These are phyloP conservation scores for Leccinum huronense DNA, from an alignment of 1,284 basidiomycete species.

Conservation along the genomic window DNA sequence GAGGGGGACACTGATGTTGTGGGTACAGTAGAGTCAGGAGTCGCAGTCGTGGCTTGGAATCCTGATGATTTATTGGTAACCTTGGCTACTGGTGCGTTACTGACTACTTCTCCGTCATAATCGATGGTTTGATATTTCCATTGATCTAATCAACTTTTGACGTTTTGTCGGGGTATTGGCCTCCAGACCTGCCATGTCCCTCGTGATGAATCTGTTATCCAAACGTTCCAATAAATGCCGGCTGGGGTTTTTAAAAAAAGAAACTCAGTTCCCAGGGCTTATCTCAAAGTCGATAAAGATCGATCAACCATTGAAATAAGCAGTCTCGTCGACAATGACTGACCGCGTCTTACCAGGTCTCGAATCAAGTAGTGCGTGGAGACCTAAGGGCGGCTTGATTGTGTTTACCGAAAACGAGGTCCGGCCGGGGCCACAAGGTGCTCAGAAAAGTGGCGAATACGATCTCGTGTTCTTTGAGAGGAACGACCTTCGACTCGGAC, in stretches of 20 bases:
- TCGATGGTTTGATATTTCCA: conserved; percentile 1
- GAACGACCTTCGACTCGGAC: conserved; percentile 87
- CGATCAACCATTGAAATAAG: conserved; percentile 42
- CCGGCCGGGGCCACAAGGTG: conserved; percentile 63
- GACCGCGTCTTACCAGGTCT: conserved; percentile 80
- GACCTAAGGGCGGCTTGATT: conserved; percentile 87
- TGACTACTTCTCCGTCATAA: neutral
- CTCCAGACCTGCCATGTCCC: conserved; percentile 10
- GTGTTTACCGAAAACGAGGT: conserved; percentile 80
- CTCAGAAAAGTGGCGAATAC: conserved; percentile 68
- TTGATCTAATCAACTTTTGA: conserved; percentile 68
- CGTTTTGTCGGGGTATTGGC: conserved; percentile 70
- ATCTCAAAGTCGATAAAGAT: conserved; percentile 54
- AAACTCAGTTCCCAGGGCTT: conserved; percentile 93
- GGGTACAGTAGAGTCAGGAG: conserved; percentile 84
- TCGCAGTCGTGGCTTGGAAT: conserved; percentile 83
- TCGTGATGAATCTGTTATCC: conserved; percentile 15
- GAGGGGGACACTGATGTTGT: conserved; percentile 60
- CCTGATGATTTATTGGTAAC: conserved; percentile 87
- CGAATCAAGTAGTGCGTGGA: conserved; percentile 81
- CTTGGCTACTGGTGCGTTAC: conserved; percentile 66
- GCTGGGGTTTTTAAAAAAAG: conserved; percentile 87
- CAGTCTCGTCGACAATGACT: conserved; percentile 71
- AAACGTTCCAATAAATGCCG: conserved; percentile 93
- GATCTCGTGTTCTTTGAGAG: conserved; percentile 95